Conservation (phyloP, 106 monocot species). For the Dendrobium nobile region DNA sequence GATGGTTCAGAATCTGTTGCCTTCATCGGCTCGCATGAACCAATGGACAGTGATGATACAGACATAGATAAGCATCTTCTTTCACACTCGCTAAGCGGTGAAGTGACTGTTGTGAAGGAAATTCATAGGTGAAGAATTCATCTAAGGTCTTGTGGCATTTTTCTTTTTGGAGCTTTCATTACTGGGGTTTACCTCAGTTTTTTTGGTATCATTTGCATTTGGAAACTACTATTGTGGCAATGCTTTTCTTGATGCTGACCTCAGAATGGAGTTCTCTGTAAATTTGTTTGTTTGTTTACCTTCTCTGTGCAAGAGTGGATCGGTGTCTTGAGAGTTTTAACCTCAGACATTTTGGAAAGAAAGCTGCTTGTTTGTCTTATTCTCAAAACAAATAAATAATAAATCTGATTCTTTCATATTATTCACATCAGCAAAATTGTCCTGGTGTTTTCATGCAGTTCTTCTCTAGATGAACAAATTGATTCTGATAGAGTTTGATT, state of each 20-base stretch:
- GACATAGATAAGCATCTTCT: slow-evolving; percentile 76
- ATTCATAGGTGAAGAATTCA: slow-evolving; percentile 16
- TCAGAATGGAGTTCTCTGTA: background rate
- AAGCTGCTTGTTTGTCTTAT: too few relatives aligned
- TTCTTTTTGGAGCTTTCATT: background rate
- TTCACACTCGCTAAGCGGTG: slow-evolving; percentile 24
- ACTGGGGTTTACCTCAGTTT: background rate
- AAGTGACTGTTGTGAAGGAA: slow-evolving; percentile 47
- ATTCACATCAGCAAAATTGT: background rate
- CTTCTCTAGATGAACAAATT: background rate
- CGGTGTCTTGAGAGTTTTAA: too few relatives aligned
- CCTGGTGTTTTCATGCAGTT: background rate
- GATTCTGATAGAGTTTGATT: background rate
- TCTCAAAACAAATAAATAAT: background rate
- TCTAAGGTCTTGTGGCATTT: background rate
- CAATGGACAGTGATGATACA: slow-evolving; percentile 57
- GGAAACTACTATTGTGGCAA: background rate
- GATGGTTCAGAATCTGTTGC: background rate
- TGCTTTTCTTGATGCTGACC: background rate
- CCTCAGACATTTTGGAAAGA: too few relatives aligned
- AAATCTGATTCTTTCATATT: background rate
- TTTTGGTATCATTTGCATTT: background rate
- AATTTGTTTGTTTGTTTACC: background rate
- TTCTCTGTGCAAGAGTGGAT: too few relatives aligned
- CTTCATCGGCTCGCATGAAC: slow-evolving; percentile 23